These are phyloP conservation scores for Pythium coloratum DNA, from an alignment of 352 stramenopile genomes.

Conservation along the genomic window DNA sequence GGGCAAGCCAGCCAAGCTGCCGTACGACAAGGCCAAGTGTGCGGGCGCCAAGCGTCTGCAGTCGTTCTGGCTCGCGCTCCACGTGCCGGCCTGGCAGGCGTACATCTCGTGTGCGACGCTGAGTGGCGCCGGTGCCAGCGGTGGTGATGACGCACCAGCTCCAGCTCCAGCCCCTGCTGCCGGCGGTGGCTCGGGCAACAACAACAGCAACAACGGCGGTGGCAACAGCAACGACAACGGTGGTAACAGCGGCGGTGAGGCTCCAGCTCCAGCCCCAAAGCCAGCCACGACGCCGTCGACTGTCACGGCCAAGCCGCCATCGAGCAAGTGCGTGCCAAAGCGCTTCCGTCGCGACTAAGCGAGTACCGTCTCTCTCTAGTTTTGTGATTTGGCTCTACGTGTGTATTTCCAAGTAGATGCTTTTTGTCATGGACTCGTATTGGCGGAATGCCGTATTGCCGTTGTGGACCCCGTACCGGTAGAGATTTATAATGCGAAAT, in stretches of 20 bases:
- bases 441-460: no score
- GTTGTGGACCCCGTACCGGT: no score
- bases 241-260: background rate
- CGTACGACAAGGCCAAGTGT: conserved; percentile 47
- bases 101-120: conserved; percentile 31
- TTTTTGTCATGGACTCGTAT: no score
- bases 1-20: conserved; percentile 34
- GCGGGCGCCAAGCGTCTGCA: conserved; percentile 36
- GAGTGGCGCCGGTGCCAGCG: conserved; percentile 7
- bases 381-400: no score
- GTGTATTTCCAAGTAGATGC: no score
- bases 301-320: background rate
- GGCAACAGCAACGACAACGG: background rate
- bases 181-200: background rate
- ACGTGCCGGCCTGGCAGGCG: conserved; percentile 38
- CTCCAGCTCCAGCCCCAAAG: background rate
- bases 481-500: no score
- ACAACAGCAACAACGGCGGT: background rate
- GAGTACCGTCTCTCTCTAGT: no score
- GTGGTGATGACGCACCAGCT: background rate
- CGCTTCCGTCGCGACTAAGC: conserved; percentile 15
- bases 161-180: background rate
- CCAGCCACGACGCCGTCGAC: conserved; percentile 2
- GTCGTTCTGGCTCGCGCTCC: conserved; percentile 41
- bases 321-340: conserved; percentile 13